These are phyloP conservation scores for Aspergillus sp. DNA, from an alignment of 2,329 filamentous ascomycete species.

Conservation along the genomic window DNA sequence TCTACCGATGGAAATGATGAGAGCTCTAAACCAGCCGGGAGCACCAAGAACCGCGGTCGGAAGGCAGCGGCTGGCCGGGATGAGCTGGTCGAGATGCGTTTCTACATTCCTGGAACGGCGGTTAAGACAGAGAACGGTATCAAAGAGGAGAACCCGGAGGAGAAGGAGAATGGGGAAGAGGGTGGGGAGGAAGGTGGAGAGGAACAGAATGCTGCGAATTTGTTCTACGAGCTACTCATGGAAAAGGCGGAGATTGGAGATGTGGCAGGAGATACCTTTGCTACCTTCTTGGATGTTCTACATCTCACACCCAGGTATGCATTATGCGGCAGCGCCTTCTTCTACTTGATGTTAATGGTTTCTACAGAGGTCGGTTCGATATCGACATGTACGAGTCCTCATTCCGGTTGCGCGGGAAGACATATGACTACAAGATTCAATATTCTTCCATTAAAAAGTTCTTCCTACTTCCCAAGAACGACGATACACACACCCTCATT, in stretches of 20 bases:
- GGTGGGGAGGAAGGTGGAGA: conserved; percentile 67
- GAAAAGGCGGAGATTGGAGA: conserved; percentile 99
- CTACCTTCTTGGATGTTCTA: conserved; percentile 92
- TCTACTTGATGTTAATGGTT: conserved; percentile 15
- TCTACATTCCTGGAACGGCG: conserved; percentile 92
- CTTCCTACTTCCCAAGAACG: conserved; percentile 97
- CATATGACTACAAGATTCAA: conserved; percentile 99
- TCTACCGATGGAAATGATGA: conserved; percentile 71
- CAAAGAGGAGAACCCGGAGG: conserved; percentile 60
- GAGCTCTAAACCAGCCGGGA: conserved; percentile 70
- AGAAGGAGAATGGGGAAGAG: conserved; percentile 50
- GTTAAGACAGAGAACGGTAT: conserved; percentile 69
- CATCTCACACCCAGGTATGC: conserved; percentile 88
- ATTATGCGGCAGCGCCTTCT: conserved; percentile 7
- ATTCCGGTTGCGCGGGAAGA: conserved; percentile 95
- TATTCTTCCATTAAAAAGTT: conserved; percentile 98
- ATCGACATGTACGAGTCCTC: conserved; percentile 99
- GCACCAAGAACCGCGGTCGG: conserved; percentile 72
- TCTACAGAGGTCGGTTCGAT: conserved; percentile 87
- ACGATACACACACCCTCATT: conserved; percentile 93
- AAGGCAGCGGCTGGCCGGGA: conserved; percentile 88
- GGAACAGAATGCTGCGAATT: conserved; percentile 89
- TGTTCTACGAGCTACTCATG: conserved; percentile 98
- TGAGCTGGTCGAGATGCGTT: conserved; percentile 96
- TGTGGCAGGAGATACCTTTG: conserved; percentile 96